A percentile compares a stretch with the other conserved stretches of the same genome.
Conservation (phyloP, 176 grass and related monocot genomes). For the Oryza glumipatula region DNA sequence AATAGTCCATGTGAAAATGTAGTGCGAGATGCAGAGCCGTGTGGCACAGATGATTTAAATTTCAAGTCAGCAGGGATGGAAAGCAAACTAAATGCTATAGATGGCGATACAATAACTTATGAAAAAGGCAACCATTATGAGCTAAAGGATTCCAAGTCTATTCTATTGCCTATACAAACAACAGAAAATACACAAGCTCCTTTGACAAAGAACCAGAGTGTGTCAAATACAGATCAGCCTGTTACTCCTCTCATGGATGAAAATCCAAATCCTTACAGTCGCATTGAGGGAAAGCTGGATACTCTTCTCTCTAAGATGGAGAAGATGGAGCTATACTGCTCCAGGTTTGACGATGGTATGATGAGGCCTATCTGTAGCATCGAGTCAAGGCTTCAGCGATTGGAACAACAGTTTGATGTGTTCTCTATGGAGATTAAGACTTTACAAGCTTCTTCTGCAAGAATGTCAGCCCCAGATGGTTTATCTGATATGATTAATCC, state of each 20-base stretch:
- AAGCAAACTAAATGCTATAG: slow-evolving; percentile 34
- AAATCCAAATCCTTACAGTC: slow-evolving; percentile 34
- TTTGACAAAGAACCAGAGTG: slow-evolving; percentile 19
- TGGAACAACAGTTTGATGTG: slow-evolving; percentile 59
- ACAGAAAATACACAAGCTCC: slow-evolving; percentile 37
- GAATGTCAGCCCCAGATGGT: slow-evolving; percentile 39
- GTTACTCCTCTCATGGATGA: slow-evolving; percentile 19
- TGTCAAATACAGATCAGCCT: slow-evolving; percentile 34
- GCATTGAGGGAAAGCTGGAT: slow-evolving; percentile 76
- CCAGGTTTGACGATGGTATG: slow-evolving; percentile 76
- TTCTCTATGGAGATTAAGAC: slow-evolving; percentile 54
- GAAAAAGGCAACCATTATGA: slow-evolving; percentile 36
- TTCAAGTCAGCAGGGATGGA: slow-evolving; percentile 24
- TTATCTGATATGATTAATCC: slow-evolving; percentile 21
- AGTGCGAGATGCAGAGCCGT: slow-evolving; percentile 2
- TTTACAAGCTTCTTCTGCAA: slow-evolving; percentile 41
- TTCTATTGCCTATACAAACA: slow-evolving; percentile 36
- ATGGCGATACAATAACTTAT: slow-evolving; percentile 26
- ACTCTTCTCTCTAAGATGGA: slow-evolving; percentile 70
- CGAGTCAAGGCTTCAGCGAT: slow-evolving; percentile 61
- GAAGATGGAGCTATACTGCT: slow-evolving; percentile 79
- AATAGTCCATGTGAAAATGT: slow-evolving; percentile 24
- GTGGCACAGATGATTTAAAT: slow-evolving; percentile 29
- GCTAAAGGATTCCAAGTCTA: slow-evolving; percentile 35
- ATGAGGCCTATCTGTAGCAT: slow-evolving; percentile 67